Base-by-base conservation (phyloP, 257 asterid genomes). In the Nicotiana paniculata region DNA sequence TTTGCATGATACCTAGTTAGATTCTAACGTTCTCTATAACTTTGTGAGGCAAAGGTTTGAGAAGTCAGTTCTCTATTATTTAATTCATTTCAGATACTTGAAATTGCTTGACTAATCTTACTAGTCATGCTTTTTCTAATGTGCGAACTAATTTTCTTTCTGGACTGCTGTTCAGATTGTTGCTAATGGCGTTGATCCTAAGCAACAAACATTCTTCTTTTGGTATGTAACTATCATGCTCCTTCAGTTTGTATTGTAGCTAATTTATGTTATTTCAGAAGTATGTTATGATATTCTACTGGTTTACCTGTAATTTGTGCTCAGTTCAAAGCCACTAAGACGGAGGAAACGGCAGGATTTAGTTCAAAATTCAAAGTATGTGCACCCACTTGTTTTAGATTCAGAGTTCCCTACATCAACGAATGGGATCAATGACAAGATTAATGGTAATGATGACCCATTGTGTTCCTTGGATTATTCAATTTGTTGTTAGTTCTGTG, bases 131-230 rank as follows among this genome's bases (percentile, higher is more conserved):
- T 2, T 51, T 75, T 26, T 75, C 80, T 75, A 24, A 21, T 72
- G 61, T 72, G 61, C 39, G 30, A 75, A 75, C 51, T 75, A 75
- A 75, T 24, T 75, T 75, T 39, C 80, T 75, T 21, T 75, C 9
- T 28, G 62, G 46, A 48, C 43, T 74, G 61, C 30, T 75, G 62
- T 51, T 81, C 97, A 96, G 99, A 85, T 87, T 81, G 92, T 93
- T 87, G 95, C 94, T 65, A 93, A 92, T 85, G 97, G 97, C 39
- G 94, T 92, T 86, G 98, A 96, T 87, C 98, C 97, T 66, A 89
- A 93, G 92, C 92, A 90, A 83, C 97, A 94, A 74, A 92, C 97
- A 5, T 95, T 96, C 88, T 85, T 85, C 90, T 89, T 90, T 88
- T 88, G 98, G 99, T 96, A 92, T 74, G 90, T 64, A 79, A 21